phyloP scores from a whole-genome alignment of 73 alveolate species.

The Halteria grandinella region DNA sequence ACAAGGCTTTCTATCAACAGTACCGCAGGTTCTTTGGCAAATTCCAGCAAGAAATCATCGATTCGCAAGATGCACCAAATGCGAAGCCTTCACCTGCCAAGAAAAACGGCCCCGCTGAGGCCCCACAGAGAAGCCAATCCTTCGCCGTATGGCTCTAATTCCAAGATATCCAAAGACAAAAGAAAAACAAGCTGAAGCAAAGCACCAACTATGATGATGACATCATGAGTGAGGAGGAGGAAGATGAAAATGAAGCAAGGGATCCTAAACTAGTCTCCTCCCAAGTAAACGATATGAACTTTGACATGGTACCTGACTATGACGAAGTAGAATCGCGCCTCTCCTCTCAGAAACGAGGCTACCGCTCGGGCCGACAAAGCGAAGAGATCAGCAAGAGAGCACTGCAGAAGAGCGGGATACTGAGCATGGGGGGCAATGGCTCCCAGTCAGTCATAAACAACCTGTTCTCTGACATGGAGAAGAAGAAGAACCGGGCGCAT shows the following conservation, averaged over 20 bases:
- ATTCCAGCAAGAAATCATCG: background rate
- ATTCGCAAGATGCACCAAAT: background rate
- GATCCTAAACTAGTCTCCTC: too few species aligned
- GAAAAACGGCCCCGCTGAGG: background rate
- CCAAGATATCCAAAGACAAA: background rate
- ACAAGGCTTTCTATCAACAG: conserved; percentile 52
- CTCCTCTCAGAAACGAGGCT: too few species aligned
- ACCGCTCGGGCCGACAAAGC: too few species aligned
- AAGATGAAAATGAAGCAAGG: background rate
- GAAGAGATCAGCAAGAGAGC: too few species aligned
- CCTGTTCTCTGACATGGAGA: too few species aligned
- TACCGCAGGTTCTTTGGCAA: conserved; percentile 7
- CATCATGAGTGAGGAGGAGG: background rate
- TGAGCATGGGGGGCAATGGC: too few species aligned
- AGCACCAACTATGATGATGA: conserved; percentile 11
- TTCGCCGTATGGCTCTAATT: conserved; percentile 46
- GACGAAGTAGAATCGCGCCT: too few species aligned
- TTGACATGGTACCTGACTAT: too few species aligned
- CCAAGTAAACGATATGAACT: too few species aligned
- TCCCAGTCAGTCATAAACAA: too few species aligned
- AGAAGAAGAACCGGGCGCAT: too few species aligned
- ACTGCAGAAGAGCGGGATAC: too few species aligned
- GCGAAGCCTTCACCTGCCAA: background rate
- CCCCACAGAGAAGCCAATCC: conserved; percentile 19
- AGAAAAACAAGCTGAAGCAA: background rate